A percentile compares a stretch with the other conserved stretches of the same genome.
phyloP scores from a whole-genome alignment of 371 early-diverging fungal species.

The Mortierella sp. region DNA sequence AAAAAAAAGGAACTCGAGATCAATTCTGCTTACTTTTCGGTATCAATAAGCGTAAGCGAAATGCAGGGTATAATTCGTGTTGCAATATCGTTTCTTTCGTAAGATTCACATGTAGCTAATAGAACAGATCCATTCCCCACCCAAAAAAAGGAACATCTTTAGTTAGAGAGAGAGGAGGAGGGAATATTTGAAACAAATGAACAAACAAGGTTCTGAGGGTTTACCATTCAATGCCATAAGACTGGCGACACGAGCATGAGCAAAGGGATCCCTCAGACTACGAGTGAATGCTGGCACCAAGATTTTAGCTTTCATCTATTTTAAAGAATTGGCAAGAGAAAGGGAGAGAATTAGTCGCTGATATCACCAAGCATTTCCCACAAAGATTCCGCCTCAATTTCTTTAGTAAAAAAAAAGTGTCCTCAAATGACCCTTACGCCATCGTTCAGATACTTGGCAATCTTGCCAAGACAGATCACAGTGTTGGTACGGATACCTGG shows the following conservation, averaged over 20 bases:
- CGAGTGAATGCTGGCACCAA: constrained; percentile 86
- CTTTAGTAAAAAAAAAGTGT: background rate
- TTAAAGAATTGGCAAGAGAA: background rate
- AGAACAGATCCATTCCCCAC: too few relatives aligned
- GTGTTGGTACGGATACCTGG: constrained; percentile 97
- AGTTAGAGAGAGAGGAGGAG: too few relatives aligned
- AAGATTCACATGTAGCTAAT: constrained; percentile 76
- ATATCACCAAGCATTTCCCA: background rate
- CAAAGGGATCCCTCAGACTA: constrained; percentile 90
- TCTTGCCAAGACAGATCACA: constrained; percentile 92
- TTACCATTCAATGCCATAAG: constrained; percentile 84
- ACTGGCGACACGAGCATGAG: constrained; percentile 90
- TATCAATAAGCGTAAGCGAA: constrained; percentile 81
- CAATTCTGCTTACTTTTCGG: constrained; percentile 74
- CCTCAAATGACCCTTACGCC: constrained; percentile 58
- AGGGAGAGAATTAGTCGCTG: background rate
- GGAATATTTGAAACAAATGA: too few relatives aligned
- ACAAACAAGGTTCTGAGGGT: too few relatives aligned
- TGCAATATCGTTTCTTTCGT: constrained; percentile 80
- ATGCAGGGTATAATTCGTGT: constrained; percentile 79
- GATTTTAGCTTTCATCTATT: constrained; percentile 76
- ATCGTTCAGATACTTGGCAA: constrained; percentile 78
- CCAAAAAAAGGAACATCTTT: too few relatives aligned
- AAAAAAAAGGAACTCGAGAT: background rate
- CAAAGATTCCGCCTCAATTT: too few relatives aligned